Conservation (phyloP, 1,139 yeast genomes). For the Protomyces macrosporus region DNA sequence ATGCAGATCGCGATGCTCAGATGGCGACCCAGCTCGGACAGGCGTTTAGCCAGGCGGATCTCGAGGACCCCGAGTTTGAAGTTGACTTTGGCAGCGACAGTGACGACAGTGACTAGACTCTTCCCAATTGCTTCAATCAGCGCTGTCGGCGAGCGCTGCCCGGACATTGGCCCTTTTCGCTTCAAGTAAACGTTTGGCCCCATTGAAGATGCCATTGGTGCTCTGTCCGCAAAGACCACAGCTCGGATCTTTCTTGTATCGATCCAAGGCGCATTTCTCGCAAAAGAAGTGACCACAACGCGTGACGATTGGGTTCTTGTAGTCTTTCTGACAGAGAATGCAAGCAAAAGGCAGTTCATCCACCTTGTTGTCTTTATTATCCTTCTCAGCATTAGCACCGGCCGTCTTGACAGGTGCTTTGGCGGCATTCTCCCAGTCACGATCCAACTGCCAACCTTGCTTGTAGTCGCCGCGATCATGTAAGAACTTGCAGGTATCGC, state of each 20-base stretch:
- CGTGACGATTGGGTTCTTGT: constrained; percentile 56
- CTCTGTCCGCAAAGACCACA: constrained; percentile 59
- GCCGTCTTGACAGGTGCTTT: constrained; percentile 20
- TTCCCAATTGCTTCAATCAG: background rate
- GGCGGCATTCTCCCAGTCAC: constrained; percentile 60
- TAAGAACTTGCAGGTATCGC: constrained; percentile 94
- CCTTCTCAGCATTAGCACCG: background rate
- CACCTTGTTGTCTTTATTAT: constrained; percentile 25
- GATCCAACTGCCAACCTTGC: constrained; percentile 61
- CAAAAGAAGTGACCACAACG: constrained; percentile 66
- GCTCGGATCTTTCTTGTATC: constrained; percentile 46
- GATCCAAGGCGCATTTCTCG: constrained; percentile 53
- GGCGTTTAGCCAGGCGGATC: background rate
- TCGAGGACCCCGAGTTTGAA: background rate
- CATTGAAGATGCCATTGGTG: constrained; percentile 51
- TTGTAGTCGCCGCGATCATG: constrained; percentile 65
- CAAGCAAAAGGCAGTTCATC: constrained; percentile 57
- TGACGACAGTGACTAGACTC: background rate
- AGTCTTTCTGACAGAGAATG: constrained; percentile 56
- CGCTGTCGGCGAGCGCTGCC: background rate
- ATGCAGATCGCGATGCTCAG: background rate
- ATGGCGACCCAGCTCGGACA: background rate
- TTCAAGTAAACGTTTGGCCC: constrained; percentile 36
- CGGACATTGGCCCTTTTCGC: background rate
- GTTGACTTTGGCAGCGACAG: background rate